phyloP scores from a whole-genome alignment of 768 basidiomycete genomes.

The Panus rudis region DNA sequence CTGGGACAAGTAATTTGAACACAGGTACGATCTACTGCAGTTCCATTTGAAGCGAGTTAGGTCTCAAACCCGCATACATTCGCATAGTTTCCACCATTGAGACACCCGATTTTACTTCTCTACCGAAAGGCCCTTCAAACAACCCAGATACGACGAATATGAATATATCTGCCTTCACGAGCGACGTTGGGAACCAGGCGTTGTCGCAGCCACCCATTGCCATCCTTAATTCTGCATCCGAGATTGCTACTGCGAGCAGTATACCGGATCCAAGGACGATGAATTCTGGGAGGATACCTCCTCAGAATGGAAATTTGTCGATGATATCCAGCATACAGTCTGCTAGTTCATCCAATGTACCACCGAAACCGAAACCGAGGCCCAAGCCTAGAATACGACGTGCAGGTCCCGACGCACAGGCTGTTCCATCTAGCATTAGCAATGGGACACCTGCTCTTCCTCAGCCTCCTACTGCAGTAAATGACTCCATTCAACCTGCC shows the following conservation, averaged over 20 bases:
- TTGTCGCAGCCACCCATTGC: constrained; percentile 11
- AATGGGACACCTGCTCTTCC: neutral
- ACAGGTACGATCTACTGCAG: neutral
- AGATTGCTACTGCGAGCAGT: neutral
- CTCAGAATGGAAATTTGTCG: neutral
- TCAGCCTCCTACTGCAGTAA: neutral
- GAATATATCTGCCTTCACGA: constrained; percentile 1
- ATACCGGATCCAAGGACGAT: neutral
- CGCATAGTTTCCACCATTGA: neutral
- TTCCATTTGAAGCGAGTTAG: neutral
- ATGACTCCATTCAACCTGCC: constrained; percentile 1
- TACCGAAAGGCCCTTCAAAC: neutral
- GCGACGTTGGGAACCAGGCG: neutral
- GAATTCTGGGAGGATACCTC: neutral
- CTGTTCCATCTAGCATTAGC: constrained; percentile 2
- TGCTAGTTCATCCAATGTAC: neutral
- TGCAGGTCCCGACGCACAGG: neutral
- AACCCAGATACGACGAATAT: neutral
- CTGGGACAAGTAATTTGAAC: neutral
- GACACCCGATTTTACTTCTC: neutral
- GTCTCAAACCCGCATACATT: neutral
- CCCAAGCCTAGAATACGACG: constrained; percentile 9
- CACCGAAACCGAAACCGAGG: neutral
- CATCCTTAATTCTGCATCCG: constrained; percentile 5
- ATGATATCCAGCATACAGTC: neutral